These are phyloP conservation scores for Rhipidocladum racemiflorum DNA, from an alignment of 176 grass and related monocot species.

Conservation along the genomic window DNA sequence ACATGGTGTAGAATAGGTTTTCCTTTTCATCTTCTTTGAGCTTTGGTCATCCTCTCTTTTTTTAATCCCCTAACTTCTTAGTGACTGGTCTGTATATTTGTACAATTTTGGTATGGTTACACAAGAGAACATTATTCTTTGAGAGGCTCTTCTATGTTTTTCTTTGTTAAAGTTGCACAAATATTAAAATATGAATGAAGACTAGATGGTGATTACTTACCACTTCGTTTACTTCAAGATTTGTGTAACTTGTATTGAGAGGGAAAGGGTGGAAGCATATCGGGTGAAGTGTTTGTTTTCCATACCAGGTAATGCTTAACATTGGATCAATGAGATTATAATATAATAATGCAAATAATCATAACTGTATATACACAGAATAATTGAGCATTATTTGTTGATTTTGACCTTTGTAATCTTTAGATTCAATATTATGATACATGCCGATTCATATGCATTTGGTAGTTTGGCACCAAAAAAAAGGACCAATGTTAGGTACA, in stretches of 20 bases:
- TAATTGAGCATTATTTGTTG: background rate
- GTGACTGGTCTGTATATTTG: conserved; percentile 35
- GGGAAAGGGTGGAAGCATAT: too few relatives aligned
- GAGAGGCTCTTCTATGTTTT: too few relatives aligned
- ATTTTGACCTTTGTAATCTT: conserved; percentile 1
- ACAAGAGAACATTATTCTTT: too few relatives aligned
- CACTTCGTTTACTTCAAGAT: too few relatives aligned
- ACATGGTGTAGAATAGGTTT: conserved; percentile 38
- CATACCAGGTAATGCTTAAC: background rate
- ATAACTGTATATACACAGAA: background rate
- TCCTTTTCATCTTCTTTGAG: conserved; percentile 30
- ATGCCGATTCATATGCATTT: background rate
- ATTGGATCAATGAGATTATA: background rate
- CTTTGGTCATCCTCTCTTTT: conserved; percentile 10
- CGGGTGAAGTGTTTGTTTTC: background rate
- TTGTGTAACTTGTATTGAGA: too few relatives aligned
- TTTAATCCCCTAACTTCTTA: conserved; percentile 30
- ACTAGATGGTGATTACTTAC: too few relatives aligned
- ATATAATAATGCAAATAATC: background rate
- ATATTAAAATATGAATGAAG: too few relatives aligned
- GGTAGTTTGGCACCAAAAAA: background rate
- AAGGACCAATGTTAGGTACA: background rate
- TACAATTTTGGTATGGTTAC: conserved; percentile 41
- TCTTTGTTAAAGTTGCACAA: too few relatives aligned
- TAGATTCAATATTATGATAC: background rate